These are phyloP conservation scores for Quercus phellos DNA, from an alignment of 331 rosid species.

Conservation along the genomic window DNA sequence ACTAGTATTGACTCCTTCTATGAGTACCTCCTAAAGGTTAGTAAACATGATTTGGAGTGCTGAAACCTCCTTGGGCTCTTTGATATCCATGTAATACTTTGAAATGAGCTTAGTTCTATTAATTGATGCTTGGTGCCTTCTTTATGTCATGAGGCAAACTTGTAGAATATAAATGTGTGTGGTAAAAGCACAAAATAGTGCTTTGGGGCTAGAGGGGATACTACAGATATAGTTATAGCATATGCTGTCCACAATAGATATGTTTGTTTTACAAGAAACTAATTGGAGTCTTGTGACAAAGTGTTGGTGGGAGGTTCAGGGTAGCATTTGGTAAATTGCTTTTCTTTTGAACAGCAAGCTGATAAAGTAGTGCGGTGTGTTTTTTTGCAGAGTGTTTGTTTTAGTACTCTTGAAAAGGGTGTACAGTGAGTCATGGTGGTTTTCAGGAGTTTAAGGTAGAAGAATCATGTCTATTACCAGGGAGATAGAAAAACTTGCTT, in stretches of 20 bases:
- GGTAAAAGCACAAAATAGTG: background rate
- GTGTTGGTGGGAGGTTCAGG: background rate
- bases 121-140: background rate
- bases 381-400: background rate
- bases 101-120: background rate
- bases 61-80: slow-evolving; percentile 17
- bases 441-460: background rate
- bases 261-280: background rate
- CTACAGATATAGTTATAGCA: background rate
- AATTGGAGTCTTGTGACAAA: background rate
- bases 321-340: background rate
- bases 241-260: background rate
- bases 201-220: background rate
- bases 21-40: slow-evolving; percentile 88
- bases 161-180: background rate
- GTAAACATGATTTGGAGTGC: slow-evolving; percentile 28
- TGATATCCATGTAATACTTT: background rate
- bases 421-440: background rate
- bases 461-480: background rate
- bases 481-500: background rate
- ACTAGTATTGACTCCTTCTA: slow-evolving; percentile 97
- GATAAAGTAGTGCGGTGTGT: background rate
- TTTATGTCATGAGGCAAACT: background rate
- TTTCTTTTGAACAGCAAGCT: background rate
- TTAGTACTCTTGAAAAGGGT: background rate